phyloP scores from a whole-genome alignment of 192 early-diverging fungal species.

The Martensiomyces pterosporus region DNA sequence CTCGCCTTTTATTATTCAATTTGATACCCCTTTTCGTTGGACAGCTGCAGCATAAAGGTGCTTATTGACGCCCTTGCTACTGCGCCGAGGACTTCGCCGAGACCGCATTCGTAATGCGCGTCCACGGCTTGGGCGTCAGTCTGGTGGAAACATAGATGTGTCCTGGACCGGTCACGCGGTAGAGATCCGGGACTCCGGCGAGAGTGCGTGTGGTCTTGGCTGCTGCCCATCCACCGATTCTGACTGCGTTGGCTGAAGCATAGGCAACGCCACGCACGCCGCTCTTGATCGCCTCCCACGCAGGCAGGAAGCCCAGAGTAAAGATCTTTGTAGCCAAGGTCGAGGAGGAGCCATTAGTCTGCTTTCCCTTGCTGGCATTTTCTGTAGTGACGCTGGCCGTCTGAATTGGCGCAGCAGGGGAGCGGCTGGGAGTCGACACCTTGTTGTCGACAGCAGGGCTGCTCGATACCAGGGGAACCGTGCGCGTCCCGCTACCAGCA shows the following conservation, averaged over 20 bases:
- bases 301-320: constrained; percentile 4
- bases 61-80: no score
- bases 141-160: constrained; percentile 44
- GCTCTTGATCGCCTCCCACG: constrained; percentile 8
- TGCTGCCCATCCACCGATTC: constrained; percentile 22
- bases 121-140: constrained; percentile 42
- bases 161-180: constrained; percentile 40
- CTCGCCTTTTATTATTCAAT: no score
- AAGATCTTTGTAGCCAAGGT: constrained; percentile 2
- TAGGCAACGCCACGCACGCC: constrained; percentile 3
- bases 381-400: constrained; percentile 4
- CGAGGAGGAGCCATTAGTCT: background rate
- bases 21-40: no score
- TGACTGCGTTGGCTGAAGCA: constrained; percentile 18
- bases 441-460: constrained; percentile 24
- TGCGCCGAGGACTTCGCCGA: no score
- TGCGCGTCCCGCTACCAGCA: background rate
- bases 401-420: constrained; percentile 31
- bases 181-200: constrained; percentile 48
- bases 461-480: constrained; percentile 22
- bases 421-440: constrained; percentile 15
- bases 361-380: background rate
- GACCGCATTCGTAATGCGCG: constrained; percentile 12
- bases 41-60: no score
- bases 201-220: constrained; percentile 27